phyloP scores from a whole-genome alignment of 163 green algal species.

The Prototheca stagnorum region DNA sequence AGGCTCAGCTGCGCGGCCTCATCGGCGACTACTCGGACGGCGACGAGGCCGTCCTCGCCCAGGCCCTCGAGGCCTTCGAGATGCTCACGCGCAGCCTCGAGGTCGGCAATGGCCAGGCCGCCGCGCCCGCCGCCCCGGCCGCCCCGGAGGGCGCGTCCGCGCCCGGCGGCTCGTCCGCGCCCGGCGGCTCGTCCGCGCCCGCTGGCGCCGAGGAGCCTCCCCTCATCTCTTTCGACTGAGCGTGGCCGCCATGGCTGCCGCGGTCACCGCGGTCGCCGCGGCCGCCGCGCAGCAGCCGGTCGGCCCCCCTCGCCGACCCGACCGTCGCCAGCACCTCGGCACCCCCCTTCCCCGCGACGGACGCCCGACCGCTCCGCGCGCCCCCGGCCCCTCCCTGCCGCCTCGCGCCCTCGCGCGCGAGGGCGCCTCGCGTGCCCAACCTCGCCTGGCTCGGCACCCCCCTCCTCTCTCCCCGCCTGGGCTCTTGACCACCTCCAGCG shows the following conservation, averaged over 20 bases:
- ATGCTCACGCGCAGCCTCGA: slow-evolving; percentile 25
- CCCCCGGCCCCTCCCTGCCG: too few relatives aligned
- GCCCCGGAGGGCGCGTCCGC: background rate
- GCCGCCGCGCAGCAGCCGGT: too few relatives aligned
- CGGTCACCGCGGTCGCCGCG: too few relatives aligned
- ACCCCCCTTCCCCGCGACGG: too few relatives aligned
- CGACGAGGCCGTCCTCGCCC: slow-evolving; percentile 20
- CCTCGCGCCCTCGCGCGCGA: too few relatives aligned
- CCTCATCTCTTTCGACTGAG: slow-evolving; percentile 32
- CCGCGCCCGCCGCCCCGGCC: slow-evolving; percentile 1
- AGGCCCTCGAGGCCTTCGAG: slow-evolving; percentile 29
- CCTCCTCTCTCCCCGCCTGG: too few relatives aligned
- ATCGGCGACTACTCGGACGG: slow-evolving; percentile 29
- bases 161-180: background rate
- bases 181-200: background rate
- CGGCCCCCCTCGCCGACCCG: too few relatives aligned
- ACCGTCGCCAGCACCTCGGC: too few relatives aligned
- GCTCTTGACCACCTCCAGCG: too few relatives aligned
- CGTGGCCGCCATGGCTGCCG: background rate
- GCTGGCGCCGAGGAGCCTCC: slow-evolving; percentile 8
- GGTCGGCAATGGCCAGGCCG: slow-evolving; percentile 10
- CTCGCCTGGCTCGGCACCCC: too few relatives aligned
- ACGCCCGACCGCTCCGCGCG: too few relatives aligned
- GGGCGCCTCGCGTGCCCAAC: too few relatives aligned
- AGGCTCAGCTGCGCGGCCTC: slow-evolving; percentile 34